A percentile compares a stretch with the other conserved stretches of the same genome.
These are phyloP conservation scores for Rugosomyces carneus DNA, from an alignment of 1,284 basidiomycete genomes.

Conservation along the genomic window DNA sequence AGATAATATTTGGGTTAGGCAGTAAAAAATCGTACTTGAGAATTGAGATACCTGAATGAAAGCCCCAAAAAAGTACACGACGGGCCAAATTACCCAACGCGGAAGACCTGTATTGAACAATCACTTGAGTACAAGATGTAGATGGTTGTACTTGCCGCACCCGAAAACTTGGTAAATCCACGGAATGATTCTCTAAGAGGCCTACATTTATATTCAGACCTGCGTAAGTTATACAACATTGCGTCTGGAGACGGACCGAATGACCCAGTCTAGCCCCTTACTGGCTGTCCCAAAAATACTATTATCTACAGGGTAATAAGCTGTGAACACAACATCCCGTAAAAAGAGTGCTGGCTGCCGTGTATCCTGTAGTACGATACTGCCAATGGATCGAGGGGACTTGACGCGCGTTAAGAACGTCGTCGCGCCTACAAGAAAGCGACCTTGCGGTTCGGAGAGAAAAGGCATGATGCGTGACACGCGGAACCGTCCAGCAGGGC, in stretches of 20 bases:
- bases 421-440: conserved; percentile 48
- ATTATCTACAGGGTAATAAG: conserved; percentile 53
- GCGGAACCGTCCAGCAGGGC: neutral
- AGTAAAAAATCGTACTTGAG: neutral
- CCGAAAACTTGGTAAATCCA: conserved; percentile 40
- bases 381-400: conserved; percentile 34
- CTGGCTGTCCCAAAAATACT: conserved; percentile 16
- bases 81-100: conserved; percentile 42
- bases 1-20: neutral
- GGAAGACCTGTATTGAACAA: conserved; percentile 25
- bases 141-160: conserved; percentile 18
- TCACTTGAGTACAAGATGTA: neutral
- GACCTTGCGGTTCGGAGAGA: conserved; percentile 36
- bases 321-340: conserved; percentile 54
- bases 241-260: conserved; percentile 33
- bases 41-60: conserved; percentile 33
- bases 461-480: conserved; percentile 30
- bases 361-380: conserved; percentile 28
- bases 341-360: conserved; percentile 37
- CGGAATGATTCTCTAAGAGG: conserved; percentile 37
- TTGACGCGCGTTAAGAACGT: conserved; percentile 42
- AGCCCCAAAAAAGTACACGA: conserved; percentile 43
- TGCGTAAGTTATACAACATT: neutral
- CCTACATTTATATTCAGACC: conserved; percentile 21
- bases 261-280: conserved; percentile 46